Evolutionary conservation across 2,329 filamentous ascomycete genomes (phyloP), one percentile per base, ranked within the genome.

Genomic region (Anthostomella pinea): DNA sequence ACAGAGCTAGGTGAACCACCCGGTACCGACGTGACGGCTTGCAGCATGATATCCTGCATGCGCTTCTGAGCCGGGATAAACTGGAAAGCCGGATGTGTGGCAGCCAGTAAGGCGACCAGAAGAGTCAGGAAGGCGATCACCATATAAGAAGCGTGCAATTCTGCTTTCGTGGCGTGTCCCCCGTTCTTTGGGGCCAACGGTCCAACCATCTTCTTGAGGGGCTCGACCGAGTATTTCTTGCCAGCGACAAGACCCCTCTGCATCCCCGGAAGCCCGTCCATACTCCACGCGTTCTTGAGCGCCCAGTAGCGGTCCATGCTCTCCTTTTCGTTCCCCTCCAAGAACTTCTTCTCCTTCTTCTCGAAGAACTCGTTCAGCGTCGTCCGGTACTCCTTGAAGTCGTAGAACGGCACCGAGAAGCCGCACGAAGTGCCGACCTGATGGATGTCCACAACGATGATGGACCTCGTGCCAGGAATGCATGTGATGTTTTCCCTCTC

Each of bases 281-380:
- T 56, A 28, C 62, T 66, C 45, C 52, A 63, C 0, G 63, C 52
- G 33, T 65, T 68, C 46, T 67, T 68, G 24, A 52, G 40, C 0
- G 65, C 65, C 64, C 65, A 67, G 44, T 67, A 67, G 16, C 60
- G 64, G 14, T 42, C 58, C 46, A 66, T 59, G 23, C 53, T 63
- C 43, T 67, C 64, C 11, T 60, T 57, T 21, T 57, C 51, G 18
- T 59, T 56, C 0, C 63, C 63, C 3, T 42, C 38, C 34, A 51
- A 51, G 42, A 49, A 63, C 29, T 44, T 56, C 6, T 54, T 50
- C 17, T 50, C 56, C 45, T 58, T 63, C 25, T 53, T 60, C 13
- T 38, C 40, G 34, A 62, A 63, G 31, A 46, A 39, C 6, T 66
- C 56, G 28, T 62, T 53, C 6, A 68, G 51, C 2, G 57, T 58